phyloP scores from a whole-genome alignment of 73 alveolate genomes.

The Tetrahymena elliotti region DNA sequence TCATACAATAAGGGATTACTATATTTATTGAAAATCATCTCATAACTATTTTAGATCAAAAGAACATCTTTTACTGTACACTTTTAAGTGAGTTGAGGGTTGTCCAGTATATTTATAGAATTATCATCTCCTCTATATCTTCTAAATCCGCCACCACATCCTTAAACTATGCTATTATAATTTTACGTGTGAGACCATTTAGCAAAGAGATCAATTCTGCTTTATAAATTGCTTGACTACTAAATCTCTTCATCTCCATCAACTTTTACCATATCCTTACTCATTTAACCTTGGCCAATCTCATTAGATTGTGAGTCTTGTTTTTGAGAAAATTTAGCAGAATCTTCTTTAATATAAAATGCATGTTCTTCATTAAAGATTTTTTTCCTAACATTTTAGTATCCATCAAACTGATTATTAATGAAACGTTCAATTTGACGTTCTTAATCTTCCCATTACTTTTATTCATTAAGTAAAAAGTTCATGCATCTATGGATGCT shows the following conservation, averaged over 20 bases:
- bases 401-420: neutral
- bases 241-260: neutral
- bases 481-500: neutral
- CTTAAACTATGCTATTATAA: neutral
- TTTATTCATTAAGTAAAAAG: neutral
- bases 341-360: neutral
- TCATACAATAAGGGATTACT: neutral
- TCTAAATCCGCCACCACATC: neutral
- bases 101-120: neutral
- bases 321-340: neutral
- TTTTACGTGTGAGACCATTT: neutral
- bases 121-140: neutral
- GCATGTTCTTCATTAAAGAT: neutral
- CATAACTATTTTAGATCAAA: neutral
- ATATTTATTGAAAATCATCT: neutral
- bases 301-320: neutral
- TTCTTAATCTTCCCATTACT: neutral
- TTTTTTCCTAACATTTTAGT: neutral
- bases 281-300: neutral
- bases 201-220: neutral
- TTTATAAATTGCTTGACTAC: too few relatives aligned
- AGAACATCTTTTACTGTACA: neutral
- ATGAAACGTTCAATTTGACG: neutral
- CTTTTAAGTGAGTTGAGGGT: neutral
- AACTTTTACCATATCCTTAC: neutral